Evolutionary conservation across 2,329 filamentous ascomycete species (phyloP).

Genomic region (Colletotrichum ledebouriae): DNA sequence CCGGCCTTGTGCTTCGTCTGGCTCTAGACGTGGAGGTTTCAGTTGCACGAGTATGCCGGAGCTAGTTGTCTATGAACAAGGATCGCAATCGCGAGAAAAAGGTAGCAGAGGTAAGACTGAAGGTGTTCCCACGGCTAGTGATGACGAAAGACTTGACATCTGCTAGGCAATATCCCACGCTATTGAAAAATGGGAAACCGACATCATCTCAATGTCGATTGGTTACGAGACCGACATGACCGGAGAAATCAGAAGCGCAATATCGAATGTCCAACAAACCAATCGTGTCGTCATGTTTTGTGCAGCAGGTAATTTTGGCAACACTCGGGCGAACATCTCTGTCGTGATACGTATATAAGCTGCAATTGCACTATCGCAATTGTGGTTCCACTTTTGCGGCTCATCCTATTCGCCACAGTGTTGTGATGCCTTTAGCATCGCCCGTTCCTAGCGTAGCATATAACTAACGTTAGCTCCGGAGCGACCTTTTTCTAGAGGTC

Average conservation of each 20-base stretch:
- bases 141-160: background rate
- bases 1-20: conserved; percentile 13
- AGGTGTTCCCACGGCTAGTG: background rate
- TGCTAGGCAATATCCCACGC: conserved; percentile 20
- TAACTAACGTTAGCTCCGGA: too few species aligned
- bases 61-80: background rate
- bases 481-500: too few species aligned
- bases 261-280: background rate
- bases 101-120: background rate
- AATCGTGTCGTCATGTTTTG: conserved; percentile 2
- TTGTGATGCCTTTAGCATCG: too few species aligned
- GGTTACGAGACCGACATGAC: background rate
- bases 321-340: background rate
- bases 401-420: too few species aligned
- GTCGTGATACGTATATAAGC: too few species aligned
- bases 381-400: too few species aligned
- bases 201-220: conserved; percentile 28
- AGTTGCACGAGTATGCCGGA: conserved; percentile 12
- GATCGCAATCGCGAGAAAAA: conserved; percentile 6
- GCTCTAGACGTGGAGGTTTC: conserved; percentile 22
- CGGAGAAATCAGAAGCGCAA: background rate
- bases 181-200: conserved; percentile 14
- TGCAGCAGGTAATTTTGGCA: conserved; percentile 21
- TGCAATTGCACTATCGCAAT: too few species aligned
- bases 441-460: too few species aligned